These are phyloP conservation scores for Cladophialophora yegresii DNA, from an alignment of 2,329 filamentous ascomycete genomes.

Conservation along the genomic window DNA sequence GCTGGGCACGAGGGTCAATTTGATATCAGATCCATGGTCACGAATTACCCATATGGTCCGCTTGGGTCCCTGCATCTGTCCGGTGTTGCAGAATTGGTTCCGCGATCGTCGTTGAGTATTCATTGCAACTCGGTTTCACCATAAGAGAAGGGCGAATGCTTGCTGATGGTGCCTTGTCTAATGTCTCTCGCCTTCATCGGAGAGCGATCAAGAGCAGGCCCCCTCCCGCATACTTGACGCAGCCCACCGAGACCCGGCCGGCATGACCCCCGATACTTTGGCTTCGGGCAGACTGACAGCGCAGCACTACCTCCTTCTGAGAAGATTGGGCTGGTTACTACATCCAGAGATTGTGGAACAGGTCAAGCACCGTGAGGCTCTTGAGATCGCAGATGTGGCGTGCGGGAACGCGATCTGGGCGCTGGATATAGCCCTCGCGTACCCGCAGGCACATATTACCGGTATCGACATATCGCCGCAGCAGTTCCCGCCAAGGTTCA, in stretches of 20 bases:
- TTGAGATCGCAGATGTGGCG: conserved; percentile 19
- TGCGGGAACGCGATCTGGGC: conserved; percentile 22
- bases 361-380: not conserved
- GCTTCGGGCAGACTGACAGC: conserved; percentile 8
- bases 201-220: not conserved
- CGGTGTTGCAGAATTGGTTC: not conserved
- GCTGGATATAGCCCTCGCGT: conserved; percentile 10
- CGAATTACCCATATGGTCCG: not conserved
- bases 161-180: not conserved
- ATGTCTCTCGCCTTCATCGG: not conserved
- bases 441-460: conserved; percentile 11
- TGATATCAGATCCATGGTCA: not conserved
- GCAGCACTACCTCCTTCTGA: conserved; percentile 10
- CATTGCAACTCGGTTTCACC: not conserved
- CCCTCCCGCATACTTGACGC: not conserved
- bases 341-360: conserved; percentile 8
- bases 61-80: not conserved
- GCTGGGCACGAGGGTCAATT: not conserved
- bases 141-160: not conserved
- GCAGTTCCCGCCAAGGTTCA: conserved; percentile 19
- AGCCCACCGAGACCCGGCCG: not conserved
- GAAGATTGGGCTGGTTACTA: conserved; percentile 13
- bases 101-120: not conserved
- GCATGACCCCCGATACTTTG: conserved; percentile 4
- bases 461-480: conserved; percentile 18